These are phyloP conservation scores for Piper betle DNA, from an alignment of 164 flowering plant species.

Conservation along the genomic window DNA sequence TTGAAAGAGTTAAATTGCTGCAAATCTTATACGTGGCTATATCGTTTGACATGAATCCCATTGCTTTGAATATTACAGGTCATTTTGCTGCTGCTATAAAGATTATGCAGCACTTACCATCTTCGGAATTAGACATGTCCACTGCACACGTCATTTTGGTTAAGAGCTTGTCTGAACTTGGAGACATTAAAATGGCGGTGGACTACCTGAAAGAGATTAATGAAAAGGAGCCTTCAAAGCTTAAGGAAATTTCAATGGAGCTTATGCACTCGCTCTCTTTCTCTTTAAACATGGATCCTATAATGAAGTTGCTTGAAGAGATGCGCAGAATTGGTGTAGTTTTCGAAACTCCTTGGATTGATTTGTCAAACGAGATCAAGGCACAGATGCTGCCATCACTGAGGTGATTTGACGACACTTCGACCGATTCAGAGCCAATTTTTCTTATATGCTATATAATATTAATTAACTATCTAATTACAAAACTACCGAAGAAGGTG, in stretches of 20 bases:
- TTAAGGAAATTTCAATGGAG: constrained; percentile 30
- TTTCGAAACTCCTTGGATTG: constrained; percentile 13
- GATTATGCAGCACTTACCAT: constrained; percentile 25
- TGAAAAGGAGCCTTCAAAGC: constrained; percentile 26
- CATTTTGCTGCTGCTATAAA: constrained; percentile 32
- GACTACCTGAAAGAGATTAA: constrained; percentile 41
- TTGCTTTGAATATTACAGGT: constrained; percentile 32
- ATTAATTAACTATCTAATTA: too few species aligned
- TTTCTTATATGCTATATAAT: too few species aligned
- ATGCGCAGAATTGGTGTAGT: constrained; percentile 16
- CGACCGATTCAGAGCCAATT: too few species aligned
- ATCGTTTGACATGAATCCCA: neutral
- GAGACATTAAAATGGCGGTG: constrained; percentile 36
- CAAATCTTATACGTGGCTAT: neutral
- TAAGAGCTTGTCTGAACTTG: constrained; percentile 46
- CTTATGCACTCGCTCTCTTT: constrained; percentile 46
- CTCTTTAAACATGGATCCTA: constrained; percentile 32
- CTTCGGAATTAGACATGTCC: constrained; percentile 13
- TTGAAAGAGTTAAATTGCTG: neutral
- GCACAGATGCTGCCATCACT: neutral
- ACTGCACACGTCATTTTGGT: constrained; percentile 45
- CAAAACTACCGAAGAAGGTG: too few species aligned
- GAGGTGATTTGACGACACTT: too few species aligned
- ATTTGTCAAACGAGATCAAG: constrained; percentile 9
- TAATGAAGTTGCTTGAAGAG: constrained; percentile 25